Evolutionary conservation across 805 yeast species (phyloP).

Genomic region (Tetrapisispora taiwanensis): DNA sequence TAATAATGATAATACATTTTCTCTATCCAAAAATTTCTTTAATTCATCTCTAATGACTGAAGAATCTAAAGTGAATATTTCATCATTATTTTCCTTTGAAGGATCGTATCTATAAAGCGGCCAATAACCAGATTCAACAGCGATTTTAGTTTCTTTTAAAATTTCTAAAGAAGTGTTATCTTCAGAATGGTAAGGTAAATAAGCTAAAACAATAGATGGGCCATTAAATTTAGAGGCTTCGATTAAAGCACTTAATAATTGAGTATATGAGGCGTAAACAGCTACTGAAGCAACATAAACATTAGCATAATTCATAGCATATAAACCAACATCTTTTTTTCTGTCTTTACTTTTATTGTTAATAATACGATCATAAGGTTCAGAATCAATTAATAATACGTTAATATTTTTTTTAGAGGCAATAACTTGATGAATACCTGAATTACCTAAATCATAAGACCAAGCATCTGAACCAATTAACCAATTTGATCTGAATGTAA

Average conservation of each 20-base stretch:
- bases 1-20: constrained; percentile 73
- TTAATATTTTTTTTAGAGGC: constrained; percentile 69
- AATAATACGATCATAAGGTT: constrained; percentile 42
- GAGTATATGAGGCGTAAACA: constrained; percentile 86
- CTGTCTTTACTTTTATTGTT: constrained; percentile 32
- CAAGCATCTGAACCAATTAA: constrained; percentile 89
- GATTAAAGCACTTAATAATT: constrained; percentile 73
- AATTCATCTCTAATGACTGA: constrained; percentile 68
- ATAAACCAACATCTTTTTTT: constrained; percentile 81
- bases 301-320: constrained; percentile 87
- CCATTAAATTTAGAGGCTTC: constrained; percentile 89
- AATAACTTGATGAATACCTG: constrained; percentile 81
- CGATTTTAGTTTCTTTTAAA: constrained; percentile 75
- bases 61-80: constrained; percentile 75
- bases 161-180: constrained; percentile 60
- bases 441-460: constrained; percentile 86
- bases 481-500: constrained; percentile 55
- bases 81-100: constrained; percentile 36
- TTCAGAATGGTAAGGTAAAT: constrained; percentile 65
- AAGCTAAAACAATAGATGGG: constrained; percentile 85
- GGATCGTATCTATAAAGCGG: constrained; percentile 88
- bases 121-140: constrained; percentile 94
- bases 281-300: constrained; percentile 93
- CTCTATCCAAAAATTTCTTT: constrained; percentile 75
- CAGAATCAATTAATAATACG: constrained; percentile 78